phyloP scores from a whole-genome alignment of 352 stramenopile genomes.

The Pseudoperonospora humuli region DNA sequence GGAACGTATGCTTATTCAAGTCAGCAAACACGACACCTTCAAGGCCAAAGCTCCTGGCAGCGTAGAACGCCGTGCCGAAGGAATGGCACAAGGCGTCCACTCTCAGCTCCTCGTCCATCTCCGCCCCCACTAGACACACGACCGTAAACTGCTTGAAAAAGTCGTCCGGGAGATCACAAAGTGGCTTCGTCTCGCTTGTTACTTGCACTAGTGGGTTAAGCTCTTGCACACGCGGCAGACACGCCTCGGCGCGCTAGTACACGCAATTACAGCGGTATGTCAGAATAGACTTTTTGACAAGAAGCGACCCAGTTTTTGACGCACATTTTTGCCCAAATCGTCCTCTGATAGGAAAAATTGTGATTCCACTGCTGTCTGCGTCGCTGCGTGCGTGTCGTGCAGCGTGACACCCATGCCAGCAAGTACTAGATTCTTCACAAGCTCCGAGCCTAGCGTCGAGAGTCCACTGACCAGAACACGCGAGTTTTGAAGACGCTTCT shows the following conservation, averaged over 20 bases:
- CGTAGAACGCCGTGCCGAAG: slow-evolving; percentile 59
- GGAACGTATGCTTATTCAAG: slow-evolving; percentile 58
- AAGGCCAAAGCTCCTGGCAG: slow-evolving; percentile 68
- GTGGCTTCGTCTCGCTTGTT: slow-evolving; percentile 57
- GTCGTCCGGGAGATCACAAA: slow-evolving; percentile 42
- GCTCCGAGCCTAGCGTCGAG: slow-evolving; percentile 80
- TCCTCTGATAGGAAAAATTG: slow-evolving; percentile 83
- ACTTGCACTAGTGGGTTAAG: slow-evolving; percentile 92
- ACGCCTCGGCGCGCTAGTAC: slow-evolving; percentile 56
- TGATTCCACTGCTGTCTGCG: slow-evolving; percentile 33
- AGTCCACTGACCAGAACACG: slow-evolving; percentile 87
- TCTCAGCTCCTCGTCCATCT: slow-evolving; percentile 38
- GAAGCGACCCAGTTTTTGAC: neutral
- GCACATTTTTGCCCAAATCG: slow-evolving; percentile 72
- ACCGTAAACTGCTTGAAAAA: slow-evolving; percentile 86
- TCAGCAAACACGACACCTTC: slow-evolving; percentile 75
- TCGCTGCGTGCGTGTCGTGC: slow-evolving; percentile 71
- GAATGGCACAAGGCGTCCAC: slow-evolving; percentile 54
- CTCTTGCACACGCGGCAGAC: slow-evolving; percentile 84
- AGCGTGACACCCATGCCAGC: slow-evolving; percentile 92
- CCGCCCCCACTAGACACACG: slow-evolving; percentile 59
- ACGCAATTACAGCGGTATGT: neutral
- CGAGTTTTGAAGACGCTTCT: slow-evolving; percentile 87
- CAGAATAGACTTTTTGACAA: slow-evolving; percentile 3
- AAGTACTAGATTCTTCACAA: slow-evolving; percentile 97